Conservation (phyloP, 176 grass and related monocot genomes). For the Phragmites australis region DNA sequence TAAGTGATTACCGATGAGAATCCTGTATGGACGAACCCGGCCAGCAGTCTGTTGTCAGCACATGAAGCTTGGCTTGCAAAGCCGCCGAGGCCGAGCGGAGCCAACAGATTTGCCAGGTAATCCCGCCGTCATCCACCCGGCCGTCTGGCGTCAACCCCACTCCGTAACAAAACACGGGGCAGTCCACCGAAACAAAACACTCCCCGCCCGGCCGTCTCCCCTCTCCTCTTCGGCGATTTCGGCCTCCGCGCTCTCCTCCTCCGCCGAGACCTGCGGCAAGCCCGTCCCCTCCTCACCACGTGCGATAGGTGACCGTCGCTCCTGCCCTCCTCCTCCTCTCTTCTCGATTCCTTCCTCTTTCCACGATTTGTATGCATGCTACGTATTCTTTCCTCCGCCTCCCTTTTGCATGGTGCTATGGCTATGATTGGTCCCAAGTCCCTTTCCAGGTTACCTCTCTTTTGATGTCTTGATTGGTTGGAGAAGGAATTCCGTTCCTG, state of each 20-base stretch:
- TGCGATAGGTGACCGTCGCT: slow-evolving; percentile 30
- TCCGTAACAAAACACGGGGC: not conserved
- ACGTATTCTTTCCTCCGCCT: not conserved
- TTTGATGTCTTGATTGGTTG: not conserved
- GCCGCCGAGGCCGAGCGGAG: slow-evolving; percentile 16
- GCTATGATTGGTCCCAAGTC: not conserved
- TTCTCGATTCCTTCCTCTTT: not conserved
- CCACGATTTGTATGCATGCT: not conserved
- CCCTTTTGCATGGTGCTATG: not conserved
- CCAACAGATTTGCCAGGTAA: slow-evolving; percentile 25
- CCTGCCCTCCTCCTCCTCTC: not conserved
- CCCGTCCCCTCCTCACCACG: not conserved
- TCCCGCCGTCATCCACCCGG: slow-evolving; percentile 36
- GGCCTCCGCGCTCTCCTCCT: not conserved
- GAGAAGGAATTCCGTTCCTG: slow-evolving; percentile 2
- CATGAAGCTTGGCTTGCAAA: slow-evolving; percentile 24
- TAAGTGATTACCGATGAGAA: too few species aligned
- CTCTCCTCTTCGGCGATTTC: not conserved
- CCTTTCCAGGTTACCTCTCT: not conserved
- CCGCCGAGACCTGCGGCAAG: not conserved
- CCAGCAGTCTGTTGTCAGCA: slow-evolving; percentile 1
- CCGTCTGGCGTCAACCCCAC: not conserved
- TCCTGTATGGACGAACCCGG: not conserved
- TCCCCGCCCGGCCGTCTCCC: not conserved
- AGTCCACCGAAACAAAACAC: not conserved